A percentile compares a stretch with the other conserved stretches of the same genome.
Conservation (phyloP, 2,329 filamentous ascomycete species). For the Lizonia empirigonia region DNA sequence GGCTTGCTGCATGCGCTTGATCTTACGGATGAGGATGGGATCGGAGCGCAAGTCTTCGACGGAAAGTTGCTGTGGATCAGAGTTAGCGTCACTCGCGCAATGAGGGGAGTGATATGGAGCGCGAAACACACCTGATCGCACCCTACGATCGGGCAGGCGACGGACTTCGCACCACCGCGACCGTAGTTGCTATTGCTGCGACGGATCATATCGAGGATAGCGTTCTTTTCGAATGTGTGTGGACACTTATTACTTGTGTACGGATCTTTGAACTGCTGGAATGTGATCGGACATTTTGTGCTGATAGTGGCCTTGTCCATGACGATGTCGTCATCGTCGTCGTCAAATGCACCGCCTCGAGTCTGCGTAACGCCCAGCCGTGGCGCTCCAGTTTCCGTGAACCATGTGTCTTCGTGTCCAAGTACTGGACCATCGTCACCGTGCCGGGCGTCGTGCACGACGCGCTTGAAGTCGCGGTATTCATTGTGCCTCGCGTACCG, state of each 20-base stretch:
- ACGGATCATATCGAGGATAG: slow-evolving; percentile 63
- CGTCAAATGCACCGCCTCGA: slow-evolving; percentile 50
- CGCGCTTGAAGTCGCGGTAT: slow-evolving; percentile 65
- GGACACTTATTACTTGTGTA: slow-evolving; percentile 70
- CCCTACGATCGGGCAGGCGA: slow-evolving; percentile 68
- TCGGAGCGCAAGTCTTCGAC: slow-evolving; percentile 37
- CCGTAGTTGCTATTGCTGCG: slow-evolving; percentile 24
- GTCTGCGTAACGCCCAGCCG: slow-evolving; percentile 49
- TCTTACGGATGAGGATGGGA: slow-evolving; percentile 43
- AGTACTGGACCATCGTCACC: slow-evolving; percentile 60
- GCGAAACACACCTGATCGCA: slow-evolving; percentile 57
- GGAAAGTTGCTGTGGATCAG: slow-evolving; percentile 35
- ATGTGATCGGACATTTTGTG: slow-evolving; percentile 72
- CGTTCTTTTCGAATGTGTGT: slow-evolving; percentile 72
- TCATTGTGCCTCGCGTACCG: slow-evolving; percentile 65
- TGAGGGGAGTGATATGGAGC: neutral
- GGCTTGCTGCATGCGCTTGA: slow-evolving; percentile 43
- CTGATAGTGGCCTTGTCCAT: slow-evolving; percentile 68
- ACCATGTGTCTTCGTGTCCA: slow-evolving; percentile 67
- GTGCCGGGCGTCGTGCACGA: slow-evolving; percentile 66
- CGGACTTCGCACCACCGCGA: slow-evolving; percentile 36
- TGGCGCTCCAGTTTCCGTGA: slow-evolving; percentile 57
- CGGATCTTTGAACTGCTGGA: slow-evolving; percentile 68
- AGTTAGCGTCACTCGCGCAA: neutral
- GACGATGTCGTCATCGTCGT: slow-evolving; percentile 71